Evolutionary conservation across 257 asterid species (phyloP).

Genomic region (Parsonsia alboflavescens): DNA sequence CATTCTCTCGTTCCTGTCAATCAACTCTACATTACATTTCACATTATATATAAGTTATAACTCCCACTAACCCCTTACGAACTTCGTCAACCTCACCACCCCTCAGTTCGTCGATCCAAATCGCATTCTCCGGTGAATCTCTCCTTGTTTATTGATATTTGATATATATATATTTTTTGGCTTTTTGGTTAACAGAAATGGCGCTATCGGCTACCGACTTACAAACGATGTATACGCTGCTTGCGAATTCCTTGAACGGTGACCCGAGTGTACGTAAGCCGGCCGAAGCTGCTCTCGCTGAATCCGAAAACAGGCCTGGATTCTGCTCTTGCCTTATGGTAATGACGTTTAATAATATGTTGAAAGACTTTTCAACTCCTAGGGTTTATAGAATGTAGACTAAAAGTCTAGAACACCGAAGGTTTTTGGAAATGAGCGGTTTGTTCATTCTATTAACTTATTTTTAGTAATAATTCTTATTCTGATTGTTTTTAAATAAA

Average conservation of each 20-base stretch:
- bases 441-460: background rate
- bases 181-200: conserved; percentile 30
- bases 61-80: background rate
- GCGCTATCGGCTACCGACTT: conserved; percentile 81
- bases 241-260: conserved; percentile 67
- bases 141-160: background rate
- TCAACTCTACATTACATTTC: background rate
- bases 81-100: background rate
- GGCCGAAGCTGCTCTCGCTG: conserved; percentile 76
- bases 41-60: background rate
- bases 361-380: background rate
- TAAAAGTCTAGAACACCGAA: background rate
- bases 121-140: background rate
- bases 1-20: background rate
- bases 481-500: conserved; percentile 2
- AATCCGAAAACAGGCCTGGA: conserved; percentile 84
- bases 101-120: background rate
- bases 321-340: conserved; percentile 97
- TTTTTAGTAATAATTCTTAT: background rate
- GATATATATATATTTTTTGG: background rate
- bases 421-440: background rate
- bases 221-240: conserved; percentile 73
- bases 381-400: conserved; percentile 9
- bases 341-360: conserved; percentile 10
- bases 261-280: conserved; percentile 80